These are phyloP conservation scores for Apiotrichum sp. DNA, from an alignment of 1,284 basidiomycete genomes.

Conservation along the genomic window DNA sequence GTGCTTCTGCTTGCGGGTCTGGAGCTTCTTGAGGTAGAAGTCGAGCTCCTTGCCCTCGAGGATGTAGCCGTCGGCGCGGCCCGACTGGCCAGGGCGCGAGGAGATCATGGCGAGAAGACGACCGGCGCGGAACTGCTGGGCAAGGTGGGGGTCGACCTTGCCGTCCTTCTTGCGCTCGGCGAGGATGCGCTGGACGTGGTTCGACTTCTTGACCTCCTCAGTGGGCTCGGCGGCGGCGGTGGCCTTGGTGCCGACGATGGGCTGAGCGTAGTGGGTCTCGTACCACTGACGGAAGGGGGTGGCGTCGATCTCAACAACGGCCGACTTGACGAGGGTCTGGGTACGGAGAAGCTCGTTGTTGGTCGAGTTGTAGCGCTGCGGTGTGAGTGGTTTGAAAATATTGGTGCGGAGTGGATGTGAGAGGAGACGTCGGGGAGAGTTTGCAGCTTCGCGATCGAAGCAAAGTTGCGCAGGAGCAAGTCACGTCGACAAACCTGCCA, in stretches of 20 bases:
- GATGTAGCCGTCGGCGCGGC: slow-evolving; percentile 89
- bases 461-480: not conserved
- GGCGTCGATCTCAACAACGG: slow-evolving; percentile 92
- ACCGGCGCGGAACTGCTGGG: slow-evolving; percentile 51
- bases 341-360: slow-evolving; percentile 99
- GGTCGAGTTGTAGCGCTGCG: slow-evolving; percentile 88
- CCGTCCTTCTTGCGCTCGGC: slow-evolving; percentile 87
- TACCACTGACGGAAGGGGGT: slow-evolving; percentile 98
- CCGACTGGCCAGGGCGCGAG: slow-evolving; percentile 88
- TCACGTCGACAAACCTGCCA: too few relatives aligned
- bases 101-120: slow-evolving; percentile 71
- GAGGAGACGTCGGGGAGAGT: not conserved
- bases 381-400: slow-evolving; percentile 1
- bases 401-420: not conserved
- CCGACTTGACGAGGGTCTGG: slow-evolving; percentile 92
- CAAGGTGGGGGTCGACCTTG: slow-evolving; percentile 82
- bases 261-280: slow-evolving; percentile 89
- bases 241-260: slow-evolving; percentile 65
- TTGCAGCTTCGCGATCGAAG: not conserved
- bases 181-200: slow-evolving; percentile 76
- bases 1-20: slow-evolving; percentile 90
- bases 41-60: slow-evolving; percentile 96
- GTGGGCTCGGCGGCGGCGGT: slow-evolving; percentile 56
- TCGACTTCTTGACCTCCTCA: slow-evolving; percentile 71
- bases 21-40: slow-evolving; percentile 90